phyloP scores from a whole-genome alignment of 2,329 filamentous ascomycete species.

The Tolypocladium tundrense region DNA sequence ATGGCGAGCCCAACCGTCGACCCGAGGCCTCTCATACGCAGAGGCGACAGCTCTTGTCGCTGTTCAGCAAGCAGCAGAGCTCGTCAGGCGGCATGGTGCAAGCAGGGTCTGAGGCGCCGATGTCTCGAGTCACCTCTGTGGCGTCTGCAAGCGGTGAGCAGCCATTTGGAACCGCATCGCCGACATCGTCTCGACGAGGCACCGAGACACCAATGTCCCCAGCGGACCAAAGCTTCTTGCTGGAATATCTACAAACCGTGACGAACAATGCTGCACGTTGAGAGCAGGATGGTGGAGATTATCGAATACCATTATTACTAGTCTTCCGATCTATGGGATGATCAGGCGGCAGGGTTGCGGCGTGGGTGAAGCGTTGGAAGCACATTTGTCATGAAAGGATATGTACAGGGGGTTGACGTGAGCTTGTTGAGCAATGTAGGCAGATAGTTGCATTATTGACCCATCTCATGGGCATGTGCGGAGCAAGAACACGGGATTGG shows the following conservation, averaged over 20 bases:
- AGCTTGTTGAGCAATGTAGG: not conserved
- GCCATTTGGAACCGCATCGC: constrained; percentile 3
- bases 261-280: constrained; percentile 28
- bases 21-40: constrained; percentile 19
- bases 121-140: constrained; percentile 32
- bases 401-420: not conserved
- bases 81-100: not conserved
- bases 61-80: constrained; percentile 43
- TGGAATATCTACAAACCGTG: constrained; percentile 59
- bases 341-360: not conserved
- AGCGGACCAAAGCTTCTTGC: constrained; percentile 64
- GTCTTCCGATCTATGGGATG: not conserved
- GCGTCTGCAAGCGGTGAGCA: constrained; percentile 27
- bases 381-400: not conserved
- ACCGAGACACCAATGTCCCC: constrained; percentile 51
- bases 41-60: constrained; percentile 40
- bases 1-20: constrained; percentile 5
- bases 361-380: not conserved
- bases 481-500: not conserved
- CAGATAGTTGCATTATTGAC: not conserved
- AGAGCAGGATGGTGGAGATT: constrained; percentile 3
- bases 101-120: constrained; percentile 8
- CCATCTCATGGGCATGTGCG: not conserved
- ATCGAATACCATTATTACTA: no score
- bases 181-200: constrained; percentile 28